A percentile compares a stretch with the other conserved stretches of the same genome.
These are phyloP conservation scores for Fragosphaeria purpurea DNA, from an alignment of 2,329 filamentous ascomycete genomes.

Conservation along the genomic window DNA sequence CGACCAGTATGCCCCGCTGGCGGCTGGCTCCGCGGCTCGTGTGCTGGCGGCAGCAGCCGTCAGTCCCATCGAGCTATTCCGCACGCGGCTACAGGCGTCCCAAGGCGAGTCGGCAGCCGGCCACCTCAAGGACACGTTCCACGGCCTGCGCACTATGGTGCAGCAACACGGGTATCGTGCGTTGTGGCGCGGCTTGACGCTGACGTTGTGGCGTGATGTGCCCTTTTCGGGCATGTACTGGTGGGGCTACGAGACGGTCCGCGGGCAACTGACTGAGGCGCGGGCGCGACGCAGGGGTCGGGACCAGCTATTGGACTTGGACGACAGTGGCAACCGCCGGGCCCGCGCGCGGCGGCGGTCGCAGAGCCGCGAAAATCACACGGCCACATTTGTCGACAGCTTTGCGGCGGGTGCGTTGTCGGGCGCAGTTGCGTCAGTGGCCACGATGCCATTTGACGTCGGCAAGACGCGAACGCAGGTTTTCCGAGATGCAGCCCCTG, in stretches of 20 bases:
- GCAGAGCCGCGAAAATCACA: conserved; percentile 59
- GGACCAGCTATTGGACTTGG: conserved; percentile 24
- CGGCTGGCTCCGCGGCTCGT: conserved; percentile 69
- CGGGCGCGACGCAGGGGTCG: conserved; percentile 43
- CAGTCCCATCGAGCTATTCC: conserved; percentile 86
- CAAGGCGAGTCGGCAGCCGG: conserved; percentile 46
- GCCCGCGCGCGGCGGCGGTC: conserved; percentile 40
- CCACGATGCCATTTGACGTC: conserved; percentile 94
- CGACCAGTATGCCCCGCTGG: conserved; percentile 67
- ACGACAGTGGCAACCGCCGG: conserved; percentile 26
- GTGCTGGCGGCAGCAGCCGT: conserved; percentile 73
- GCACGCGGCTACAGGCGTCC: conserved; percentile 82
- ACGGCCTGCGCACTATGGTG: conserved; percentile 71
- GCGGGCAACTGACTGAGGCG: conserved; percentile 58
- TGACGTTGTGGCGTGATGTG: conserved; percentile 94
- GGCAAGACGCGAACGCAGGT: conserved; percentile 94
- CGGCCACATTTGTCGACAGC: conserved; percentile 73
- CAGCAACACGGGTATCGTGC: conserved; percentile 64
- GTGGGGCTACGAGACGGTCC: conserved; percentile 89
- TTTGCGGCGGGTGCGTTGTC: conserved; percentile 79
- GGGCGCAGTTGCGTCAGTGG: conserved; percentile 73
- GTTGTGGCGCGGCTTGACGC: conserved; percentile 78
- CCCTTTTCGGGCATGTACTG: conserved; percentile 97
- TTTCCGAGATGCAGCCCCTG: conserved; percentile 43
- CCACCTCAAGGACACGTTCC: conserved; percentile 70